Evolutionary conservation across 1,139 yeast species (phyloP), one percentile per base, ranked within the genome.

Genomic region (Diutina neorugosa): DNA sequence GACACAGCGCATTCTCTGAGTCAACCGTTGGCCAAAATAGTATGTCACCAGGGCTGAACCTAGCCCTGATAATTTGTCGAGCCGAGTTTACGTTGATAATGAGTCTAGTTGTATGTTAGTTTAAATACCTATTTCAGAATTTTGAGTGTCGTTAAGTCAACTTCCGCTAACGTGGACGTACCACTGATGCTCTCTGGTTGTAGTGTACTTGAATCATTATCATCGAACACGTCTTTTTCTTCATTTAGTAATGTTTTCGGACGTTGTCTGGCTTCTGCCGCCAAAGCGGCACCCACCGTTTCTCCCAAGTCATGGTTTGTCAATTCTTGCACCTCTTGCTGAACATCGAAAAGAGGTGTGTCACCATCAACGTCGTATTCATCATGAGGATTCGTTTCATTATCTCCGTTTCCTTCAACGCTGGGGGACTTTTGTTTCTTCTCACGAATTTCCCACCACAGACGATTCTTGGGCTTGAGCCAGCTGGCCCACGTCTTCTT

Each of bases 381-480:
- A 25, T 52, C 51, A 23, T 52, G 53, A 16, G 53, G 52, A 21
- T 52, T 54, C 3, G 43, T 3, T 2, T 44, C 53, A 31, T 52
- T 54, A 16, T 41, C 27, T 43, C n/a, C 37, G n/a, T 47, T 21
- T 5, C 42, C 40, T 20, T 34, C 51, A 8, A 44, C n/a, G 14
- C 19, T n/a, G 11, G 46, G 25, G 12, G 50, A 51, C 58, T 49
- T 55, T 9, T 16, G 51, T 4, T 53, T 25, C 23, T 51, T 57
- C 25, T 57, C 58, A 51, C 62, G 61, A 19, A 82, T 79, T 53
- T 83, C 91, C 96, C 89, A 89, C 96, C 97, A 90, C 61, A 80
- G 88, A 66, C 80, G 86, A 71, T 82, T 82, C 65, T 86, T 85
- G 2, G 93, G 90, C 58, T 78, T 81, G 67, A 86, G 79, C 84